Base-by-base conservation (phyloP, 2,329 filamentous ascomycete species). In the Fusarium guadeloupense region DNA sequence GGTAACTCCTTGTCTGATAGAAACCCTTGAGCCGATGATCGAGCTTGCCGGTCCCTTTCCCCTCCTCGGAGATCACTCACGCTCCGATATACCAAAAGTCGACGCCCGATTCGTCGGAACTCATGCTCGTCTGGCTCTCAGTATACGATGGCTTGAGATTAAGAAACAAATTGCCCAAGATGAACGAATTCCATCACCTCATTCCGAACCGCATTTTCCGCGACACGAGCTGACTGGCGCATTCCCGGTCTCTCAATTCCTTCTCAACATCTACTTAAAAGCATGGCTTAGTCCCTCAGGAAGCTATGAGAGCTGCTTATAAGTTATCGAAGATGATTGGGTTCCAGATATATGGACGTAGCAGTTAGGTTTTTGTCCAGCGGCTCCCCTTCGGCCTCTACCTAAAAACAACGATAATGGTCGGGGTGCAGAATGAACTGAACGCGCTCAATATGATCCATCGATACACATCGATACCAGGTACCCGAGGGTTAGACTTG, bases 301-400 rank as follows among this genome's bases (percentile, higher is more conserved):
- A 5, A 10, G 17, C 20, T 30, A 21, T 52, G 17, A 5, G 43
- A 10, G 25, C 30, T 16, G 14, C 40, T 13, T 57, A 60, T 25
- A 31, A 34, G 19, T 28, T 53, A 14, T 31, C 60, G 4, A 6
- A 19, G 21, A 31, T 20, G 6, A 7, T 46, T 21, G 60, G 51
- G 12, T 6, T 21, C 6, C 16, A 23, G 14, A 9, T 55, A 2
- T 63, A 63, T 28, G 59, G 59, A 9, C 9, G 13, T 9, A 28
- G 17, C 3, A 25, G 6, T 28, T 39, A 40, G 9, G 17, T 26
- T 4, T 16, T 9, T 6, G 64, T 70, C 9, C 67, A 69, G 37
- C 62, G 66, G 31, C 45, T 75, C 14, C 72, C 71, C 3, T 74
- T 75, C 46, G 70, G 71, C 8, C 67, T 75, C 1, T 75, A 71